Evolutionary conservation across 208 protist species (phyloP).

Genomic region (Leishmania guyanensis): DNA sequence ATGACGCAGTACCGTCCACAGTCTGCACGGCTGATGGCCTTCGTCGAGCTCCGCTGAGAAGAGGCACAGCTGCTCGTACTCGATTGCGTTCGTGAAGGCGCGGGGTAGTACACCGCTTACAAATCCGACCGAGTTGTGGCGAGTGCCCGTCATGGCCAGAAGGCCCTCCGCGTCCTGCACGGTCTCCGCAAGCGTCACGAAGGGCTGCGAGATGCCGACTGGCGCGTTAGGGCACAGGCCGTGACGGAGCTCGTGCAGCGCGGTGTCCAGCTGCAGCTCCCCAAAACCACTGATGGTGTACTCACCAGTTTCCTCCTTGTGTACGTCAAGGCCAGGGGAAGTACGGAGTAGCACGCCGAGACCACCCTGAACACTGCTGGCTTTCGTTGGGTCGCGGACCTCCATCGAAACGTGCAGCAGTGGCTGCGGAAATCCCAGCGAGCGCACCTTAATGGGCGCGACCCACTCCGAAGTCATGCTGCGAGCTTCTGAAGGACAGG

Average conservation of each 20-base stretch:
- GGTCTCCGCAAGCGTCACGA: slow-evolving; percentile 97
- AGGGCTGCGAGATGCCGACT: slow-evolving; percentile 94
- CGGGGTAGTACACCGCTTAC: slow-evolving; percentile 46
- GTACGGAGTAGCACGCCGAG: slow-evolving; percentile 92
- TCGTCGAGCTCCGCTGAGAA: slow-evolving; percentile 22
- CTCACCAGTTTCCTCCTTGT: slow-evolving; percentile 98
- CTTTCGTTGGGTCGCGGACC: slow-evolving; percentile 95
- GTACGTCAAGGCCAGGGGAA: slow-evolving; percentile 90
- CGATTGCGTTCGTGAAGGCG: slow-evolving; percentile 47
- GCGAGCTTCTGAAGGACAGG: neutral
- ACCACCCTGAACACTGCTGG: slow-evolving; percentile 94
- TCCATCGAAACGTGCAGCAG: slow-evolving; percentile 97
- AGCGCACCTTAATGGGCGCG: slow-evolving; percentile 42
- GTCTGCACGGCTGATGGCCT: slow-evolving; percentile 13
- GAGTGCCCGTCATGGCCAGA: slow-evolving; percentile 65
- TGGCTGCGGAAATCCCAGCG: slow-evolving; percentile 35
- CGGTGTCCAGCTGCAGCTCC: slow-evolving; percentile 99
- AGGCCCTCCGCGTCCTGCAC: slow-evolving; percentile 91
- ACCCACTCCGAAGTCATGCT: slow-evolving; percentile 42
- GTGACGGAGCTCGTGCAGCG: slow-evolving; percentile 96
- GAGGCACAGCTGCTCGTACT: slow-evolving; percentile 58
- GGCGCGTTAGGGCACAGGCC: slow-evolving; percentile 56
- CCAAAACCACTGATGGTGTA: slow-evolving; percentile 97
- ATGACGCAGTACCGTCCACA: slow-evolving; percentile 59
- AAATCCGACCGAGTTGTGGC: slow-evolving; percentile 48